Evolutionary conservation across 108 stramenopile genomes (phyloP).

Genomic region (Ochromonas danica): DNA sequence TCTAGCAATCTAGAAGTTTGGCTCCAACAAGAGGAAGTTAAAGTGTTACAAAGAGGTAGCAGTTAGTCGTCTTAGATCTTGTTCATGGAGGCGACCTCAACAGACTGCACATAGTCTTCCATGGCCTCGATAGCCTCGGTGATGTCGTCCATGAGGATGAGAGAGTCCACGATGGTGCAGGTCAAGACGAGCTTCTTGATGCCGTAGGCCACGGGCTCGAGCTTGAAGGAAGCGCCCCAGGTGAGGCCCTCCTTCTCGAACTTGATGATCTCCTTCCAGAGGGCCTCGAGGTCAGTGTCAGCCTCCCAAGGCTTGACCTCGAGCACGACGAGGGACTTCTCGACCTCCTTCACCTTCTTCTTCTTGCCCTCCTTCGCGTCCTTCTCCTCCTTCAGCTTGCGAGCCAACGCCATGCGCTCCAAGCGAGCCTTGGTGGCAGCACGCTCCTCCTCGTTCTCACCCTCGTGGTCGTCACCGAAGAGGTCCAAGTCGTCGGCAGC

Average conservation of each 20-base stretch:
- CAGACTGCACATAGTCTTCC: slow-evolving; percentile 36
- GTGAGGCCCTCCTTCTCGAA: slow-evolving; percentile 40
- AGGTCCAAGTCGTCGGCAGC: slow-evolving; percentile 48
- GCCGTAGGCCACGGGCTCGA: slow-evolving; percentile 45
- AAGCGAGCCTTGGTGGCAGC: slow-evolving; percentile 30
- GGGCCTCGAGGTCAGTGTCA: slow-evolving; percentile 47
- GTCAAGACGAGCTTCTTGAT: slow-evolving; percentile 49
- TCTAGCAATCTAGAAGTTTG: too few relatives aligned
- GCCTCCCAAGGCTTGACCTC: slow-evolving; percentile 59
- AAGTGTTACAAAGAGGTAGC: too few relatives aligned
- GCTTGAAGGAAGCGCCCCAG: slow-evolving; percentile 49
- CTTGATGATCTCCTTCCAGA: slow-evolving; percentile 44
- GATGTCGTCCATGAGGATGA: slow-evolving; percentile 35
- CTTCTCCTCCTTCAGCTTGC: slow-evolving; percentile 34
- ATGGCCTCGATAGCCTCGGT: slow-evolving; percentile 6
- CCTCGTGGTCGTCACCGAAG: slow-evolving; percentile 46
- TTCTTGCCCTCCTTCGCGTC: slow-evolving; percentile 47
- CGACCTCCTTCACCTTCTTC: slow-evolving; percentile 43
- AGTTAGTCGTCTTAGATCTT: slow-evolving; percentile 40
- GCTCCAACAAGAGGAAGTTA: too few relatives aligned
- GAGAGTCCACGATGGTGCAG: slow-evolving; percentile 46
- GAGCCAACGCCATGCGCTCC: slow-evolving; percentile 28
- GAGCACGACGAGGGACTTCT: slow-evolving; percentile 50
- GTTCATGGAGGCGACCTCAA: slow-evolving; percentile 36
- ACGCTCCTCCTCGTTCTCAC: slow-evolving; percentile 7